These are phyloP conservation scores for Themeda triandra DNA, from an alignment of 176 grass and related monocot genomes.

Conservation along the genomic window DNA sequence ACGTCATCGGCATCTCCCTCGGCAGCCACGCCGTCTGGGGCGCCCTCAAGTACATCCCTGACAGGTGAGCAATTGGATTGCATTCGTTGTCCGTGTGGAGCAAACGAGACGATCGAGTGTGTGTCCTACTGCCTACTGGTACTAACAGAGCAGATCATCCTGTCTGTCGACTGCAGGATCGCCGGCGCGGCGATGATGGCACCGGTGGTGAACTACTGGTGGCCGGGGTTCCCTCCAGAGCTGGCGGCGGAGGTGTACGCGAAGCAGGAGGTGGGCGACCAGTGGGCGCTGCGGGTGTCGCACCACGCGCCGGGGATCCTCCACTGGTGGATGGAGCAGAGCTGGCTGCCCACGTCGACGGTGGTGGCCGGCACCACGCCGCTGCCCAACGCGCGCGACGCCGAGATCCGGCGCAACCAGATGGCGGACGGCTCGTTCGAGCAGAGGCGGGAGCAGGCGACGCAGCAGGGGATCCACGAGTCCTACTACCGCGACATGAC, in stretches of 20 bases:
- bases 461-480: conserved; percentile 76
- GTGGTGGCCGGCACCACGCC: conserved; percentile 50
- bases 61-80: conserved; percentile 17
- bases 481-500: conserved; percentile 77
- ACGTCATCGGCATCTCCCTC: conserved; percentile 58
- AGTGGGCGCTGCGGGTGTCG: conserved; percentile 64
- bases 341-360: conserved; percentile 68
- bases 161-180: too few relatives aligned
- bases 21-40: conserved; percentile 78
- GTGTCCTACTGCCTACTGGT: too few relatives aligned
- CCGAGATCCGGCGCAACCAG: conserved; percentile 13
- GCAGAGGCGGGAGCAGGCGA: conserved; percentile 49
- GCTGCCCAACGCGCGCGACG: conserved; percentile 59
- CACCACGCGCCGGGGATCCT: conserved; percentile 64
- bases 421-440: conserved; percentile 29
- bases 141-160: too few relatives aligned
- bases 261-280: conserved; percentile 57
- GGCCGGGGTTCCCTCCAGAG: conserved; percentile 58
- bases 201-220: conserved; percentile 62
- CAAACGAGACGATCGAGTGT: too few relatives aligned
- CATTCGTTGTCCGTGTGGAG: not conserved
- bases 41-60: conserved; percentile 67
- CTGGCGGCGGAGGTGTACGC: conserved; percentile 42
- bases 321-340: conserved; percentile 88
- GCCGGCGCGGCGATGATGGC: conserved; percentile 60